Percentiles rank a stretch among this genome's conserved stretches.
phyloP scores from a whole-genome alignment of 352 stramenopile species.

The Phytophthora chlamydospora region DNA sequence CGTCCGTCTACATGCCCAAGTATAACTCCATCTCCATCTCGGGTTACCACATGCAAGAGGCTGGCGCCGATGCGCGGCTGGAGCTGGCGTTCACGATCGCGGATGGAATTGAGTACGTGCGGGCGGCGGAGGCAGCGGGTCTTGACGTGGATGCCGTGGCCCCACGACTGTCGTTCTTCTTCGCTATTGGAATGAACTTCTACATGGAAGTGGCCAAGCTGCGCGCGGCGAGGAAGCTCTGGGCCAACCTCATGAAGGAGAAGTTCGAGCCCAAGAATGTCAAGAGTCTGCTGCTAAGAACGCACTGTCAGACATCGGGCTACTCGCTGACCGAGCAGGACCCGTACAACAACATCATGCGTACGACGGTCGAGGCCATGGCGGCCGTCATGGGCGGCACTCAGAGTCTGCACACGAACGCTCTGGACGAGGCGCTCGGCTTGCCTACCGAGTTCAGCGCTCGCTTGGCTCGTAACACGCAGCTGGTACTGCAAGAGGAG shows the following conservation, averaged over 20 bases:
- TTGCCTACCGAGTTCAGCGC: constrained; percentile 96
- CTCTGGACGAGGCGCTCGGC: constrained; percentile 96
- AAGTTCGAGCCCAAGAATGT: constrained; percentile 95
- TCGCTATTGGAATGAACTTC: constrained; percentile 98
- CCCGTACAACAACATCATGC: constrained; percentile 98
- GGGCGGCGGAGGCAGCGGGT: constrained; percentile 91
- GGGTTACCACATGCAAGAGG: constrained; percentile 99
- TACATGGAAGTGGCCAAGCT: constrained; percentile 98
- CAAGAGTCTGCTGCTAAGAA: constrained; percentile 94
- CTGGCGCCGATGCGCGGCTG: constrained; percentile 93
- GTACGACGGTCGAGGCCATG: constrained; percentile 96
- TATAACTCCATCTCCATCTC: constrained; percentile 98
- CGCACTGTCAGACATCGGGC: constrained; percentile 97
- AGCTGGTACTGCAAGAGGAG: constrained; percentile 97
- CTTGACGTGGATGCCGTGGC: constrained; percentile 95
- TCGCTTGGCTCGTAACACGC: constrained; percentile 97
- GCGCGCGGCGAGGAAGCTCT: constrained; percentile 92
- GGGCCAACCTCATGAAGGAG: constrained; percentile 94
- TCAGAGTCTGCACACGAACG: constrained; percentile 98
- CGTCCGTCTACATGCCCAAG: constrained; percentile 95
- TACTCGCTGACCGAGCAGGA: constrained; percentile 97
- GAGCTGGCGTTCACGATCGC: constrained; percentile 98
- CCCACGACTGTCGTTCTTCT: constrained; percentile 97
- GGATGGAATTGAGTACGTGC: constrained; percentile 97
- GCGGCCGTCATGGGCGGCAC: constrained; percentile 89